Evolutionary conservation across 352 stramenopile genomes (phyloP), one percentile per base, ranked within the genome.

Genomic region (Phytophthora litchii): DNA sequence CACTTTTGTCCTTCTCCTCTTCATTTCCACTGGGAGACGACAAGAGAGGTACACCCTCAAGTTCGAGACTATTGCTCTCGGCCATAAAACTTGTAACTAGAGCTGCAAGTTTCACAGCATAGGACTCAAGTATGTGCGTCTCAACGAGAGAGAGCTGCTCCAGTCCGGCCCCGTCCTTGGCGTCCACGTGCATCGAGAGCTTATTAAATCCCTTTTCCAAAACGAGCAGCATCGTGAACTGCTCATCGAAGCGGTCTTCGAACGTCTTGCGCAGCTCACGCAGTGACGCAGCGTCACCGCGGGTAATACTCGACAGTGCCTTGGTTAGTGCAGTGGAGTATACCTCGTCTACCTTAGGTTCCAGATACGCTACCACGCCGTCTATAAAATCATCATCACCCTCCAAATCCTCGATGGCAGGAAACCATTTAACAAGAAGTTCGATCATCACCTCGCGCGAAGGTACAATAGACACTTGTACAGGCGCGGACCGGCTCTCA

Each of bases 151-250:
- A 59, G 25, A 93, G 70, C 46, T 89, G 67, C 44, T 77, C 71
- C 67, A 80, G 72, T 3, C 42, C 66, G 4, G 43, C 13, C 0
- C 50, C 42, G 48, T 84, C 66, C 48, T 86, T 81, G 32, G 60
- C 70, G 19, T 92, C 72, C 14, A 89, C 80, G 27, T 78, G 66
- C 21, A 80, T 70, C 45, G 68, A 69, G 4, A 95, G 65, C 57
- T 95, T 95, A 64, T 80, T 78, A 37, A 81, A 76, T 0, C 78
- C 82, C 47, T 91, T 92, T 41, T 91, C 80, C 13, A 82, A 67
- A 27, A 88, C 41, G 13, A 76, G 16, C 14, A 95, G 54, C 31
- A 70, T 71, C 21, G 70, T 53, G 10, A 83, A 60, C 7, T 76
- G 60, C 25, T 89, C 79, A 65, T 95, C 82, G 31, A 95, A 91